phyloP scores from a whole-genome alignment of 192 early-diverging fungal genomes.

The Backusella morwellensis region DNA sequence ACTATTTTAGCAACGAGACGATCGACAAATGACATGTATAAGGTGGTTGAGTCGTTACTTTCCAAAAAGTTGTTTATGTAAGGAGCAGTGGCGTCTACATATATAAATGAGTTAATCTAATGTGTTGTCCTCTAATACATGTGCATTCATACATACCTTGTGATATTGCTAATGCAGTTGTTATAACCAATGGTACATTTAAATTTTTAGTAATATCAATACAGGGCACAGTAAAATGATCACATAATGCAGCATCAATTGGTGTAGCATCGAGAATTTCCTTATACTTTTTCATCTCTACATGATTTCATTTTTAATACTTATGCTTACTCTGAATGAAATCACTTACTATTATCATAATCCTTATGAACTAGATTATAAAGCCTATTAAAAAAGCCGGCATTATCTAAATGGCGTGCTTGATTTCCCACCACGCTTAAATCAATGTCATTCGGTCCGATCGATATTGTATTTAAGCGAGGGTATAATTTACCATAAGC shows the following conservation, averaged over 20 bases:
- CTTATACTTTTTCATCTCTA: not conserved
- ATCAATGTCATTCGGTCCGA: not conserved
- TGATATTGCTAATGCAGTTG: constrained; percentile 14
- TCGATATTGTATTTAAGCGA: not conserved
- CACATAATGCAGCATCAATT: constrained; percentile 18
- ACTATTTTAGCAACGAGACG: constrained; percentile 10
- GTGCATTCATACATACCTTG: constrained; percentile 8
- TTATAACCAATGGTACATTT: constrained; percentile 23
- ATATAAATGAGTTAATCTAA: not conserved
- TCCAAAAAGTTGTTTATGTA: constrained; percentile 11
- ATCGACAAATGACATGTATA: not conserved
- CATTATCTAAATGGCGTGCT: not conserved
- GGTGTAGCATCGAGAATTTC: not conserved
- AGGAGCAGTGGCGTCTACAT: constrained; percentile 10
- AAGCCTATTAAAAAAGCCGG: not conserved
- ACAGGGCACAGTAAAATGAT: constrained; percentile 22
- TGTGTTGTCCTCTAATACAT: not conserved
- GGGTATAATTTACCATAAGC: not conserved
- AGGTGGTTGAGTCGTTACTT: not conserved
- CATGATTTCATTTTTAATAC: not conserved
- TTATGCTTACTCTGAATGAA: not conserved
- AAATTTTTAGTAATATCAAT: constrained; percentile 1
- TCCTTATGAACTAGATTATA: not conserved
- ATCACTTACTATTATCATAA: not conserved
- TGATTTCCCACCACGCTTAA: not conserved